Evolutionary conservation across 176 grass and related monocot genomes (phyloP).

Genomic region (Oryza glumipatula): DNA sequence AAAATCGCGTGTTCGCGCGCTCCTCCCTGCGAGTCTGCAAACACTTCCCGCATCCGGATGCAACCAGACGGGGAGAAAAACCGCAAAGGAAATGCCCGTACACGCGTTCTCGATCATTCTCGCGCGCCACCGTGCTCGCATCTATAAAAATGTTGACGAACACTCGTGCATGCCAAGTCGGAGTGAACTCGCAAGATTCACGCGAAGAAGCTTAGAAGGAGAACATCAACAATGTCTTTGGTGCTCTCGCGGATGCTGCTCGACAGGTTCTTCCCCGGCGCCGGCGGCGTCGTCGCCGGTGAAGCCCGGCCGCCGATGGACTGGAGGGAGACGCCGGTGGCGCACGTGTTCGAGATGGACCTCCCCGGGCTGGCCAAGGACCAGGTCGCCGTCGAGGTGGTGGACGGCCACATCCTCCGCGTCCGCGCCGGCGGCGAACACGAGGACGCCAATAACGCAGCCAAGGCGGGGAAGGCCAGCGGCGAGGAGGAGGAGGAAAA

Average conservation of each 20-base stretch:
- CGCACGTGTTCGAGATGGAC: slow-evolving; percentile 62
- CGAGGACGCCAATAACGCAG: not conserved
- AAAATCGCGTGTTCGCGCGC: not conserved
- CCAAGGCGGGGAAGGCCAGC: not conserved
- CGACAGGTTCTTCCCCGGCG: slow-evolving; percentile 43
- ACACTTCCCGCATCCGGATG: slow-evolving; percentile 11
- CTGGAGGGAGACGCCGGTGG: slow-evolving; percentile 69
- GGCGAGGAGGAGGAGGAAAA: not conserved
- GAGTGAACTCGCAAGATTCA: not conserved
- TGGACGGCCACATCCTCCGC: slow-evolving; percentile 48
- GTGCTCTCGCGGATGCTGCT: slow-evolving; percentile 34
- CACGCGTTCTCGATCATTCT: slow-evolving; percentile 25
- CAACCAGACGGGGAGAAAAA: not conserved
- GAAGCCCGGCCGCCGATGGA: slow-evolving; percentile 37
- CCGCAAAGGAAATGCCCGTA: not conserved
- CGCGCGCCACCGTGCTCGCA: not conserved
- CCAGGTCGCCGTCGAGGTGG: slow-evolving; percentile 60
- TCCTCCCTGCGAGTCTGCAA: not conserved
- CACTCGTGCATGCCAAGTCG: not conserved
- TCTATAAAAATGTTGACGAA: slow-evolving; percentile 4
- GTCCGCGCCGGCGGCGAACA: slow-evolving; percentile 35
- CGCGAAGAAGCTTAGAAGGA: not conserved
- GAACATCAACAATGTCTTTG: slow-evolving; percentile 14
- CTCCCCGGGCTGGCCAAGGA: slow-evolving; percentile 59
- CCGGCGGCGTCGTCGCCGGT: slow-evolving; percentile 16